Evolutionary conservation across 352 stramenopile species (phyloP).

Genomic region (Thraustochytrium striatum): DNA sequence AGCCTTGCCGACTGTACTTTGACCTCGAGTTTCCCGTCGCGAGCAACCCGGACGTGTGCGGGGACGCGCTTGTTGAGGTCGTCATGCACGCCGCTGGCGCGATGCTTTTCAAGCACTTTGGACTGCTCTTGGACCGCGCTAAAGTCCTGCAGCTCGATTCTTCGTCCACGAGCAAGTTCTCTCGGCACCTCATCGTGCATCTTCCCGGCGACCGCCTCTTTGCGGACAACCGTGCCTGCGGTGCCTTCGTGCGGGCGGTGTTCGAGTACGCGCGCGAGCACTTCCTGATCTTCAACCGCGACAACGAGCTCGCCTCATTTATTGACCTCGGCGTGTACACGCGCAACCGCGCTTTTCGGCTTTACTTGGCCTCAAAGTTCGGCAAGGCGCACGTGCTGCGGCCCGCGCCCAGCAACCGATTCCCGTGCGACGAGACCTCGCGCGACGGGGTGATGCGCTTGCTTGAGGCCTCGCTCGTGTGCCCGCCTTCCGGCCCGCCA

Average conservation of each 20-base stretch:
- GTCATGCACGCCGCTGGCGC: slow-evolving; percentile 37
- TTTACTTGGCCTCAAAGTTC: slow-evolving; percentile 85
- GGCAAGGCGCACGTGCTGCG: slow-evolving; percentile 64
- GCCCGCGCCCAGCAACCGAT: neutral
- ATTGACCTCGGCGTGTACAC: slow-evolving; percentile 92
- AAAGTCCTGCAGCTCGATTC: slow-evolving; percentile 82
- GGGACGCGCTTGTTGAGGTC: slow-evolving; percentile 47
- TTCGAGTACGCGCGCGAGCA: neutral
- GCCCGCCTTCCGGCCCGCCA: too few species aligned
- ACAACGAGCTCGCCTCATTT: slow-evolving; percentile 57
- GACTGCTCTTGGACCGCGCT: neutral
- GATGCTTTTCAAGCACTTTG: slow-evolving; percentile 58
- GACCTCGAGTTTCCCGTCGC: slow-evolving; percentile 89
- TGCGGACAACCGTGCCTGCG: slow-evolving; percentile 48
- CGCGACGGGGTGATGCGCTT: neutral
- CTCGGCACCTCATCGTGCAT: slow-evolving; percentile 83
- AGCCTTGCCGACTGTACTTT: slow-evolving; percentile 93
- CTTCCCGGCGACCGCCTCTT: slow-evolving; percentile 72
- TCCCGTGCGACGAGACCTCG: slow-evolving; percentile 9
- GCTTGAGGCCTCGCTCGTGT: slow-evolving; percentile 34
- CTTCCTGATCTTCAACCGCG: neutral
- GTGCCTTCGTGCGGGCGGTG: slow-evolving; percentile 14
- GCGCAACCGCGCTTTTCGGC: slow-evolving; percentile 89
- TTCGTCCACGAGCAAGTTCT: slow-evolving; percentile 83
- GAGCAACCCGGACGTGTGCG: slow-evolving; percentile 74